Evolutionary conservation across 2,329 filamentous ascomycete genomes (phyloP).

Genomic region (Verticillium klebahnii): DNA sequence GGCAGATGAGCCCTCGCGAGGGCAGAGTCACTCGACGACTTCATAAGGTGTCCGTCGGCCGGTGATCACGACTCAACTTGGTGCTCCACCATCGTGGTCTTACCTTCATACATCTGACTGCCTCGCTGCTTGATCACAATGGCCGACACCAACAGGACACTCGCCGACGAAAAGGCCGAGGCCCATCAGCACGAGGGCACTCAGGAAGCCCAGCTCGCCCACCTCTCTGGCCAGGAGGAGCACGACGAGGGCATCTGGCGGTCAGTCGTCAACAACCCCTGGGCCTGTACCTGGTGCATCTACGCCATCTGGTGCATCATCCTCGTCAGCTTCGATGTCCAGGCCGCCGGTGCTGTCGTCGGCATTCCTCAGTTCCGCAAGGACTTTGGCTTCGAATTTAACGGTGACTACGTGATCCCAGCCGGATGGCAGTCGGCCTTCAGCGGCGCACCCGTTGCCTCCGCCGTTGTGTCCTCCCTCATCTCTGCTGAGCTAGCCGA

Average conservation of each 20-base stretch:
- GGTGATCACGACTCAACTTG: background rate
- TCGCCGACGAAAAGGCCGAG: background rate
- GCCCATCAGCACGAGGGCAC: background rate
- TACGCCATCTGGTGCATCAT: slow-evolving; percentile 34
- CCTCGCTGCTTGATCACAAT: background rate
- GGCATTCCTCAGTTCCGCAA: slow-evolving; percentile 39
- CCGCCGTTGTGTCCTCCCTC: slow-evolving; percentile 1
- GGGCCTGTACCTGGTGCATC: slow-evolving; percentile 26
- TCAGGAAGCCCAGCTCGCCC: background rate
- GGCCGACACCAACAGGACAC: background rate
- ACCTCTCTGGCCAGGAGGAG: slow-evolving; percentile 20
- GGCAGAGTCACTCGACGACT: background rate
- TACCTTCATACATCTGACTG: background rate
- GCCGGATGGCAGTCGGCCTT: slow-evolving; percentile 40
- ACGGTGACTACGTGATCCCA: slow-evolving; percentile 31
- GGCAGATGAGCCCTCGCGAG: background rate
- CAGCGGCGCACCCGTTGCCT: slow-evolving; percentile 34
- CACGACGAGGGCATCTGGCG: slow-evolving; percentile 15
- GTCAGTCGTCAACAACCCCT: slow-evolving; percentile 20
- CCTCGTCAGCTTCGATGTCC: slow-evolving; percentile 34
- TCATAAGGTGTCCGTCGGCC: background rate
- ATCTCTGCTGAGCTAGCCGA: background rate
- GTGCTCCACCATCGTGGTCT: background rate
- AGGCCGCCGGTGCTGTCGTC: slow-evolving; percentile 33
- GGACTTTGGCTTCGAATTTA: slow-evolving; percentile 34